phyloP scores from a whole-genome alignment of 441 rosid species.

The Aquilaria agallochum region DNA sequence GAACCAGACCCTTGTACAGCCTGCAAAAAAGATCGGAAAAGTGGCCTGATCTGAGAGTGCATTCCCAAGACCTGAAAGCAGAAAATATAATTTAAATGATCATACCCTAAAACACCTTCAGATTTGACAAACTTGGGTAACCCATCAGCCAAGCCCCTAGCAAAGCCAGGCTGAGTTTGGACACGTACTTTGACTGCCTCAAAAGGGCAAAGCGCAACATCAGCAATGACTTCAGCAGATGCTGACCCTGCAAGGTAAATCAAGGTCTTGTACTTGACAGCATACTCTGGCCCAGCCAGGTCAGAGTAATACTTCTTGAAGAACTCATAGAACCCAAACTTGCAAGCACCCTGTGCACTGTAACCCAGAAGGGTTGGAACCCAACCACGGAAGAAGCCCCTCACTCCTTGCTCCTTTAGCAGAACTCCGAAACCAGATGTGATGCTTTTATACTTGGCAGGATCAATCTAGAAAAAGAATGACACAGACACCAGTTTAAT shows the following conservation, averaged over 20 bases:
- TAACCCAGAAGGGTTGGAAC: conserved; percentile 97
- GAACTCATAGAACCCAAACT: conserved; percentile 97
- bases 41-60: background rate
- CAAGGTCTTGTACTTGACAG: conserved; percentile 89
- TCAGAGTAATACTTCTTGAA: conserved; percentile 95
- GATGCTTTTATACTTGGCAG: conserved; percentile 93
- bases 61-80: background rate
- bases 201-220: conserved; percentile 95
- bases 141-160: conserved; percentile 93
- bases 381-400: conserved; percentile 98
- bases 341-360: conserved; percentile 99
- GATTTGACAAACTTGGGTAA: conserved; percentile 92
- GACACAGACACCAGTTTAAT: conserved; percentile 7
- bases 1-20: conserved; percentile 94
- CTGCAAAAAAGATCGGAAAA: conserved; percentile 35
- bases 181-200: conserved; percentile 99
- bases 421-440: conserved; percentile 91
- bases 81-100: conserved; percentile 2
- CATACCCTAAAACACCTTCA: conserved; percentile 90
- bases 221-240: conserved; percentile 99
- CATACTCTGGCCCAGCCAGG: conserved; percentile 90
- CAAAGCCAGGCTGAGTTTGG: conserved; percentile 99
- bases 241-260: conserved; percentile 99
- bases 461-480: conserved; percentile 70
- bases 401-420: conserved; percentile 87